These are phyloP conservation scores for Malus domestica DNA, from an alignment of 306 rosid genomes.

Conservation along the genomic window ASM211411v1 NC_041792.1:13565407-13565906, in stretches of 20 bases:
- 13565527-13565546: conserved; percentile 25
- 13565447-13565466: background rate
- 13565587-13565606: conserved; percentile 4
- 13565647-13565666: background rate
- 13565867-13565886: conserved; percentile 23
- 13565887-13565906: conserved; percentile 31
- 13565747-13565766: background rate
- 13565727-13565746: background rate
- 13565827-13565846: background rate
- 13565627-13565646: conserved; percentile 6
- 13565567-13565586: background rate
- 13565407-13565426: conserved; percentile 4
- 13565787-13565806: background rate
- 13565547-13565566: background rate
- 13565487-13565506: conserved; percentile 17
- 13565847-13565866: background rate
- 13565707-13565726: conserved; percentile 3
- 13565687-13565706: conserved; percentile 12
- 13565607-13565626: conserved; percentile 9
- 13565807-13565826: background rate
- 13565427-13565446: background rate
- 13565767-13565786: background rate
- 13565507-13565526: conserved; percentile 24
- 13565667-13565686: background rate
- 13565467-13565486: conserved; percentile 16